These are phyloP conservation scores for Graphilbum sp. DNA, from an alignment of 2,329 filamentous ascomycete genomes.

Conservation along the genomic window DNA sequence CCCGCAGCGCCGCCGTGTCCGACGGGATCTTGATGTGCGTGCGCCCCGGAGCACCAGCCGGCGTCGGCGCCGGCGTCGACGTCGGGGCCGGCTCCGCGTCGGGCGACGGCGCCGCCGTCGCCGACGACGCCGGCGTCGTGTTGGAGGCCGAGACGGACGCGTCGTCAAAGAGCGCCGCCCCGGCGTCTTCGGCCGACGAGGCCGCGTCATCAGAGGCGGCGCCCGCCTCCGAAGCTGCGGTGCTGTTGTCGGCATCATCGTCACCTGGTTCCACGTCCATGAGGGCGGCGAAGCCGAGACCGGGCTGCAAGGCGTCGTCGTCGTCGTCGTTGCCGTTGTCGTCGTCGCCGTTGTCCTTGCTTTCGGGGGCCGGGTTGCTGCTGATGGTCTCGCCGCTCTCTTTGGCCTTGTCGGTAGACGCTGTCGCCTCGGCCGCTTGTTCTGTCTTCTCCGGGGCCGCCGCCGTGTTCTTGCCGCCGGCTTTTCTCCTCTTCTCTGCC, in stretches of 20 bases:
- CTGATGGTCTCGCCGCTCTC: not conserved
- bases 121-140: constrained; percentile 14
- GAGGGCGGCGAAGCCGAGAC: not conserved
- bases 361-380: not conserved
- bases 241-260: constrained; percentile 19
- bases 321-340: constrained; percentile 9
- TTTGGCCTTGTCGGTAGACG: too few relatives aligned
- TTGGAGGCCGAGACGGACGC: too few relatives aligned
- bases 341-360: not conserved
- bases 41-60: constrained; percentile 36
- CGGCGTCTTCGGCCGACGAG: constrained; percentile 13
- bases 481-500: constrained; percentile 19
- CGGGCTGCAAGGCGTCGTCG: not conserved
- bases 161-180: constrained; percentile 22
- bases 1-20: constrained; percentile 58
- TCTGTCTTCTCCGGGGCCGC: too few relatives aligned
- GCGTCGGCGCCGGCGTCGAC: constrained; percentile 45
- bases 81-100: constrained; percentile 31
- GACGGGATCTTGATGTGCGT: constrained; percentile 50
- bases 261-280: constrained; percentile 8
- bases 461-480: too few relatives aligned
- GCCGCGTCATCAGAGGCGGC: constrained; percentile 20
- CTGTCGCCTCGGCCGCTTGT: too few relatives aligned
- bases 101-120: constrained; percentile 37
- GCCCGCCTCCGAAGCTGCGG: constrained; percentile 35